Percentiles rank a stretch among this genome's conserved stretches.
Evolutionary conservation across 768 basidiomycete species (phyloP).

Genomic region (Lyophyllum atratum): DNA sequence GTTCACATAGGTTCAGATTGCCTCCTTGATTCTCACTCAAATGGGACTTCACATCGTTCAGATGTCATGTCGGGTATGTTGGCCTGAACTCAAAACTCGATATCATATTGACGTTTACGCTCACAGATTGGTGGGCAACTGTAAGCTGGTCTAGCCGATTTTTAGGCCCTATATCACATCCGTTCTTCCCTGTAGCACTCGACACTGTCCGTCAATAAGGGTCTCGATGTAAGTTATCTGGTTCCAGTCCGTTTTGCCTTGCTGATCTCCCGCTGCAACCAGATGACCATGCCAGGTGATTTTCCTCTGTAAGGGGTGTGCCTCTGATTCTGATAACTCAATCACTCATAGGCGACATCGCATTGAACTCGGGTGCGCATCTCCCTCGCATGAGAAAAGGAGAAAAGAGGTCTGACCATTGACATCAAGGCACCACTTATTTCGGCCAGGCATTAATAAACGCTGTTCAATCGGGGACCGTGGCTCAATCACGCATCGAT

Average conservation of each 20-base stretch:
- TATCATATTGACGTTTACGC: neutral
- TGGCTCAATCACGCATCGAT: constrained; percentile 59
- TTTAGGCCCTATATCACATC: neutral
- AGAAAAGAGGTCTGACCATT: neutral
- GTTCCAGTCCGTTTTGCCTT: neutral
- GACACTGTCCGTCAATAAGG: constrained; percentile 55
- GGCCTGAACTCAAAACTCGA: neutral
- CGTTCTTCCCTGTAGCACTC: constrained; percentile 37
- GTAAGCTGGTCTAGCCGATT: constrained; percentile 19
- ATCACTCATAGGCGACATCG: constrained; percentile 40
- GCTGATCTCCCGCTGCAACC: neutral
- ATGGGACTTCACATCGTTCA: constrained; percentile 16
- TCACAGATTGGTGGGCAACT: constrained; percentile 66
- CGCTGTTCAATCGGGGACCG: constrained; percentile 61
- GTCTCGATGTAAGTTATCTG: constrained; percentile 54
- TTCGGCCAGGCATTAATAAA: constrained; percentile 62
- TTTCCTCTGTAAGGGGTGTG: neutral
- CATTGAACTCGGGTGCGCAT: constrained; percentile 42
- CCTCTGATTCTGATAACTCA: neutral
- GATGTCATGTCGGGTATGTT: constrained; percentile 47
- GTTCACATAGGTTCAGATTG: constrained; percentile 22
- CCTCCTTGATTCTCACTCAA: neutral
- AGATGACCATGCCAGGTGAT: constrained; percentile 75
- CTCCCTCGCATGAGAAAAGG: neutral
- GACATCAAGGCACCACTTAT: constrained; percentile 45